phyloP scores from a whole-genome alignment of 495 filamentous ascomycete species.

The Daldinia loculata region DNA sequence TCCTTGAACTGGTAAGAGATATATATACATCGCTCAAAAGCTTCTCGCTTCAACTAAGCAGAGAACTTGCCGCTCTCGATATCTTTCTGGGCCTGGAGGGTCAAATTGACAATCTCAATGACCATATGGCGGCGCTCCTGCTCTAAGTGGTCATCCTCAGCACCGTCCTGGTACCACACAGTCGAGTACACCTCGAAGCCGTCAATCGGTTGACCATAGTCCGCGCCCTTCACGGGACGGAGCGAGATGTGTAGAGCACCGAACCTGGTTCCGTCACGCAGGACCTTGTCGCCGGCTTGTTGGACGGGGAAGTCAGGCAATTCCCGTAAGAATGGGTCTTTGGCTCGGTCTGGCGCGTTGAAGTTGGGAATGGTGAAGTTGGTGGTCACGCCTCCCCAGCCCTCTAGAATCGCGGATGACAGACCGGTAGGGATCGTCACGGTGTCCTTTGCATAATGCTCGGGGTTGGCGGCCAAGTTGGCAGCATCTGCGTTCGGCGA shows the following conservation, averaged over 20 bases:
- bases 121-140: conserved; percentile 45
- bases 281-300: conserved; percentile 41
- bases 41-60: neutral
- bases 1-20: neutral
- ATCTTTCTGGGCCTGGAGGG: conserved; percentile 40
- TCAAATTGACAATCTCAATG: conserved; percentile 45
- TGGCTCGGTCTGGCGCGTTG: conserved; percentile 25
- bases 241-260: conserved; percentile 43
- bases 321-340: conserved; percentile 21
- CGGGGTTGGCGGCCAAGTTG: conserved; percentile 43
- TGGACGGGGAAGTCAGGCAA: conserved; percentile 36
- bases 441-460: conserved; percentile 45
- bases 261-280: conserved; percentile 37
- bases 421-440: conserved; percentile 15
- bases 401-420: conserved; percentile 42
- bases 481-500: conserved; percentile 39
- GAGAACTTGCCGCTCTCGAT: conserved; percentile 21
- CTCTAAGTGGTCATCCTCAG: conserved; percentile 30
- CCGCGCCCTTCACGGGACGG: conserved; percentile 31
- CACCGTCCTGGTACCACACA: conserved; percentile 42
- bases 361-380: conserved; percentile 47
- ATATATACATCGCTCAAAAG: neutral
- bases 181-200: conserved; percentile 44
- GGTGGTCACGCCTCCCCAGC: conserved; percentile 45
- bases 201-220: conserved; percentile 27